phyloP scores from a whole-genome alignment of 2,329 filamentous ascomycete species.

The Stenocarpella maydis region DNA sequence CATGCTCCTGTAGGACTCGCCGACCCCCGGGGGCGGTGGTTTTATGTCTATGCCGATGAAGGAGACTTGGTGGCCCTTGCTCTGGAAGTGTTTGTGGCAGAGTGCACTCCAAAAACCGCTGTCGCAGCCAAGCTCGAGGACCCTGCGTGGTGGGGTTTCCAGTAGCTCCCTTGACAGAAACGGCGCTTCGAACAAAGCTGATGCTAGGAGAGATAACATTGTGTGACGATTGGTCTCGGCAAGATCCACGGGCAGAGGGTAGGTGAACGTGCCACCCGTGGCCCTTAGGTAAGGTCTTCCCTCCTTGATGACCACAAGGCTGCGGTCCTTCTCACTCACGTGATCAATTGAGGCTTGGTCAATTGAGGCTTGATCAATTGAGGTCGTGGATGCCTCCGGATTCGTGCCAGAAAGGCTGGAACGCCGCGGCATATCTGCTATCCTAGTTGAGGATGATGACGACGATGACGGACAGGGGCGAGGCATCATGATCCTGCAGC shows the following conservation, averaged over 20 bases:
- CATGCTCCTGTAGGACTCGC: slow-evolving; percentile 4
- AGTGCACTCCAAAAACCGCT: slow-evolving; percentile 66
- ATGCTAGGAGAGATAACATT: slow-evolving; percentile 64
- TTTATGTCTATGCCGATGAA: slow-evolving; percentile 43
- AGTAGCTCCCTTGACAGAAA: slow-evolving; percentile 33
- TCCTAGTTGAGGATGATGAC: not conserved
- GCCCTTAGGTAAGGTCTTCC: slow-evolving; percentile 4
- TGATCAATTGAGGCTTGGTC: not conserved
- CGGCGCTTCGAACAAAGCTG: slow-evolving; percentile 62
- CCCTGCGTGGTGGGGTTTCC: slow-evolving; percentile 59
- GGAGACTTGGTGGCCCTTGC: slow-evolving; percentile 37
- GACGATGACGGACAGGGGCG: not conserved
- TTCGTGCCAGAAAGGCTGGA: not conserved
- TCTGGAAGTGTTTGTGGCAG: slow-evolving; percentile 40
- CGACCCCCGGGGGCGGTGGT: not conserved
- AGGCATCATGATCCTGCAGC: not conserved
- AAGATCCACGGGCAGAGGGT: slow-evolving; percentile 70
- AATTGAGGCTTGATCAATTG: not conserved
- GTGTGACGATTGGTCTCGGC: slow-evolving; percentile 70
- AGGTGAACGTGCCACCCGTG: slow-evolving; percentile 49
- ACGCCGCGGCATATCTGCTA: not conserved
- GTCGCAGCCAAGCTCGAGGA: slow-evolving; percentile 70
- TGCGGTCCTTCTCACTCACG: not conserved
- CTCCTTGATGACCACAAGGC: not conserved
- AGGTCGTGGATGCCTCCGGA: not conserved